Evolutionary conservation across 495 filamentous ascomycete genomes (phyloP).

Genomic region (Patellaria atrata): DNA sequence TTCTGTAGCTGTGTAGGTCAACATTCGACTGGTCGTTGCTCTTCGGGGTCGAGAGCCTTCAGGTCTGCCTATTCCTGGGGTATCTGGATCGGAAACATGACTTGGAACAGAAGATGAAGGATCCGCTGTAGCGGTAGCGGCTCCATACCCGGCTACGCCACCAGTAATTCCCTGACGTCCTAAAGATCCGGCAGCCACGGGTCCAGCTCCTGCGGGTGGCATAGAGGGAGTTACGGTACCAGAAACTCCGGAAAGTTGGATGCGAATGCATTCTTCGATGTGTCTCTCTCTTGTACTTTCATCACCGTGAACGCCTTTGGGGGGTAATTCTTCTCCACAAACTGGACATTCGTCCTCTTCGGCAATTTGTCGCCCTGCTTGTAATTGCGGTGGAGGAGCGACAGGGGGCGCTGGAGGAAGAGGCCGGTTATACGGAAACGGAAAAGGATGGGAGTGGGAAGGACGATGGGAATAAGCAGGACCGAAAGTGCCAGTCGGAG

Average conservation of each 20-base stretch:
- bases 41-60: conserved; percentile 2
- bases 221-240: neutral
- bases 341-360: conserved; percentile 90
- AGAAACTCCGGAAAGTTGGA: conserved; percentile 31
- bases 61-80: too few relatives aligned
- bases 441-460: conserved; percentile 6
- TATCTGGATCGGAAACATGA: too few relatives aligned
- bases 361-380: conserved; percentile 19
- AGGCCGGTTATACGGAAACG: conserved; percentile 18
- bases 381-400: conserved; percentile 1
- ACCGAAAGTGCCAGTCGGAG: neutral
- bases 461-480: conserved; percentile 4
- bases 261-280: conserved; percentile 64
- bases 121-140: too few relatives aligned
- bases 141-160: too few relatives aligned
- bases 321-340: conserved; percentile 63
- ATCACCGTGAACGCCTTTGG: conserved; percentile 42
- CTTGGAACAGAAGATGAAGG: too few relatives aligned
- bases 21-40: conserved; percentile 32
- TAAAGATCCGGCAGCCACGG: conserved; percentile 1
- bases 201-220: neutral
- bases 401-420: conserved; percentile 6
- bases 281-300: conserved; percentile 58
- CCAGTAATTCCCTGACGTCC: too few relatives aligned
- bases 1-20: conserved; percentile 69